Percentiles rank a stretch among this genome's conserved stretches.
Evolutionary conservation across 192 early-diverging fungal genomes (phyloP).

Genomic region (Coemansia sp.): DNA sequence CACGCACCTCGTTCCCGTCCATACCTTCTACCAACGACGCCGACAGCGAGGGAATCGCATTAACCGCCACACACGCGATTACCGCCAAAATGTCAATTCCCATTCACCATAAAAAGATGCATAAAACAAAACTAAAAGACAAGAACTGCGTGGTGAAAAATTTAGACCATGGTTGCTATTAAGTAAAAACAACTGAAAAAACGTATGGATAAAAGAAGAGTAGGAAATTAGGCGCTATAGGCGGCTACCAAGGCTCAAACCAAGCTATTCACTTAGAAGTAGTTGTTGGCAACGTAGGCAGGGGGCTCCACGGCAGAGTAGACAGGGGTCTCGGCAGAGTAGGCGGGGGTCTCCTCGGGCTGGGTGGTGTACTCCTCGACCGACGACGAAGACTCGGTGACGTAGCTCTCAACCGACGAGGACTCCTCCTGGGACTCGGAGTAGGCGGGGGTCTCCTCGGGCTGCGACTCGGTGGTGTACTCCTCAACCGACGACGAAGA

Average conservation of each 20-base stretch:
- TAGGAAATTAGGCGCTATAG: conserved; percentile 31
- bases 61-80: conserved; percentile 33
- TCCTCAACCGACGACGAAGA: conserved; percentile 5
- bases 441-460: too few species aligned
- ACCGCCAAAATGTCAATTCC: conserved; percentile 15
- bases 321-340: conserved; percentile 3
- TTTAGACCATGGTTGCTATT: neutral
- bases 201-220: conserved; percentile 2
- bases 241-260: conserved; percentile 3
- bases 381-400: conserved; percentile 3
- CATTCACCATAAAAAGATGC: neutral
- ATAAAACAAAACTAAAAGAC: neutral
- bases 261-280: conserved; percentile 34
- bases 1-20: neutral
- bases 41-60: conserved; percentile 33
- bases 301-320: conserved; percentile 9
- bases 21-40: neutral
- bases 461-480: neutral
- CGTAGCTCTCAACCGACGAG: neutral
- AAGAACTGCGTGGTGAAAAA: neutral
- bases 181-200: conserved; percentile 6
- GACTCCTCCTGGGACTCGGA: neutral
- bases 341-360: neutral
- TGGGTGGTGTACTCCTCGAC: neutral
- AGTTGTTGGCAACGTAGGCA: conserved; percentile 30